These are phyloP conservation scores for Solanum hybrid DNA, from an alignment of 305 asterid species.

Conservation along the genomic window DNA sequence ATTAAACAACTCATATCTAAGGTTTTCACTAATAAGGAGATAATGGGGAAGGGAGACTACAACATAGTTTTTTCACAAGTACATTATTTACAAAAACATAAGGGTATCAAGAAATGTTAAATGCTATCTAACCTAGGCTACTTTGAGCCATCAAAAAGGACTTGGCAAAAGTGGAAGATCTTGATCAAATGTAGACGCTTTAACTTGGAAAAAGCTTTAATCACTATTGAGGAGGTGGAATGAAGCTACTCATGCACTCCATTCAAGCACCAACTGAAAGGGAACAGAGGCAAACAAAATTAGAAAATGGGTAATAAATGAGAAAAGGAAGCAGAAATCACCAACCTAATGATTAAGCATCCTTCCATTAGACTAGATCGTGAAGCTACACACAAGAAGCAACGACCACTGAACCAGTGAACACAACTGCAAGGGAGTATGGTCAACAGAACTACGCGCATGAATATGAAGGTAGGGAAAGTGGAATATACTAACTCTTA, in stretches of 20 bases:
- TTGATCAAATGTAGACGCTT: too few relatives aligned
- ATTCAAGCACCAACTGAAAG: not conserved
- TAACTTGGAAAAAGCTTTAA: too few relatives aligned
- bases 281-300: not conserved
- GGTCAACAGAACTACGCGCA: not conserved
- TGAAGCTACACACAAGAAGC: too few relatives aligned
- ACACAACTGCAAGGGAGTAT: too few relatives aligned
- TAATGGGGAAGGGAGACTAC: not conserved
- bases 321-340: too few relatives aligned
- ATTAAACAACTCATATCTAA: not conserved
- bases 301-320: not conserved
- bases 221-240: too few relatives aligned
- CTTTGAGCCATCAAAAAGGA: not conserved
- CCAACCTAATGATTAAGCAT: too few relatives aligned
- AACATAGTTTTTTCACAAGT: not conserved
- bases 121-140: not conserved
- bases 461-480: not conserved
- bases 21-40: not conserved
- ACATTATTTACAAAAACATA: not conserved
- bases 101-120: not conserved
- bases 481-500: not conserved
- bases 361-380: too few relatives aligned
- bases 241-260: not conserved
- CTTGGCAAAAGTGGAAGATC: not conserved
- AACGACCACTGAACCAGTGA: too few relatives aligned